Conservation (phyloP, 345 rosid species). For the Camelina laxa region DNA sequence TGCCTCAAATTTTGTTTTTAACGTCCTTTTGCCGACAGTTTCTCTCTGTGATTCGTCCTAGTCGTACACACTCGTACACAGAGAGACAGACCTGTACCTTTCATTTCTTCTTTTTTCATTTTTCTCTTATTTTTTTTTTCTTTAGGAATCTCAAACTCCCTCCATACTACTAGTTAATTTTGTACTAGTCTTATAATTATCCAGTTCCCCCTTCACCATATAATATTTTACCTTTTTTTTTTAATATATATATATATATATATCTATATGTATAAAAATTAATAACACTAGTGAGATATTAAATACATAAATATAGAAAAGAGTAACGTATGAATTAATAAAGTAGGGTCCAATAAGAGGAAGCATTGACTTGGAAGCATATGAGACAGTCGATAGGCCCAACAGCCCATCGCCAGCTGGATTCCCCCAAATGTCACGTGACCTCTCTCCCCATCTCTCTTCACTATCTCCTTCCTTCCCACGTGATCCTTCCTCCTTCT, state of each 20-base stretch:
- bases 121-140: not conserved
- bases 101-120: not conserved
- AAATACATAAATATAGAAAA: not conserved
- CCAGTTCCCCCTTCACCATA: not conserved
- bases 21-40: conserved; percentile 38
- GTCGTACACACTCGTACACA: conserved; percentile 42
- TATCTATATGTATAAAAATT: too few relatives aligned
- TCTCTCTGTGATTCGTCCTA: conserved; percentile 23
- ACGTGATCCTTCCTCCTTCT: conserved; percentile 40
- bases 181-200: not conserved
- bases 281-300: too few relatives aligned
- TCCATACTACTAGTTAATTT: not conserved
- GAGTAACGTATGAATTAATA: conserved; percentile 27
- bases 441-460: conserved; percentile 36
- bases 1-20: conserved; percentile 25
- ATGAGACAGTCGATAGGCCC: conserved; percentile 46
- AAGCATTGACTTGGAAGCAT: conserved; percentile 42
- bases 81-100: conserved; percentile 25
- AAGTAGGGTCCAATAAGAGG: conserved; percentile 42
- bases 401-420: conserved; percentile 50
- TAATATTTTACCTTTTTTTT: not conserved
- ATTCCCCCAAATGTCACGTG: conserved; percentile 44
- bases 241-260: too few relatives aligned
- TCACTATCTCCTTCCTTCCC: conserved; percentile 42
- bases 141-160: conserved; percentile 26